Evolutionary conservation across 139 green algal genomes (phyloP).

Genomic region (Tetraselmis striata): DNA sequence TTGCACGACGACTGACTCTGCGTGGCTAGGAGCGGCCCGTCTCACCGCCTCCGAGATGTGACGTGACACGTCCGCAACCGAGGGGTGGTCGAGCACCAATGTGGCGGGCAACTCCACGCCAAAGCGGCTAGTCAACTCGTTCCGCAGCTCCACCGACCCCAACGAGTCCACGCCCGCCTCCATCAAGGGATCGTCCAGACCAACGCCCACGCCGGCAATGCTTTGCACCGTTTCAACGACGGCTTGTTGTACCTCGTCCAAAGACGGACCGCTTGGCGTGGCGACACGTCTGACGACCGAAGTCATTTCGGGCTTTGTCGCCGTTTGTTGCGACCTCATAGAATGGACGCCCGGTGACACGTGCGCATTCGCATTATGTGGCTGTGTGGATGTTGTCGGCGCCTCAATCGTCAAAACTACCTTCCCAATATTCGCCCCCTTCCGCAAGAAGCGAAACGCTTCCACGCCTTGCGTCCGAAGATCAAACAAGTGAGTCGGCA

Average conservation of each 20-base stretch:
- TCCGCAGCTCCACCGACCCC: slow-evolving; percentile 48
- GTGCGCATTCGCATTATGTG: neutral
- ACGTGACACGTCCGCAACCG: slow-evolving; percentile 26
- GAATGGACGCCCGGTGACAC: neutral
- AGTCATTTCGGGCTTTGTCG: neutral
- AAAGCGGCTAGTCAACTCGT: slow-evolving; percentile 22
- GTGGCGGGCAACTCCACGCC: slow-evolving; percentile 53
- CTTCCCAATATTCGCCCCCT: neutral
- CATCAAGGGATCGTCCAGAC: slow-evolving; percentile 56
- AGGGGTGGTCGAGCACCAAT: slow-evolving; percentile 62
- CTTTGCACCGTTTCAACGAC: slow-evolving; percentile 22
- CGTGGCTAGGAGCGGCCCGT: neutral
- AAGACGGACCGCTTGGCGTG: neutral
- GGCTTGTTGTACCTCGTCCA: neutral
- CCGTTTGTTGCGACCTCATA: neutral
- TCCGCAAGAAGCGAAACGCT: neutral
- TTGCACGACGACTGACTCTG: too few species aligned
- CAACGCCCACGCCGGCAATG: slow-evolving; percentile 46
- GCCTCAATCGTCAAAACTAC: neutral
- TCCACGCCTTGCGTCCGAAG: neutral
- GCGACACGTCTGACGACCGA: neutral
- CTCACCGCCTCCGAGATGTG: slow-evolving; percentile 17
- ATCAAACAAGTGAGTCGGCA: neutral
- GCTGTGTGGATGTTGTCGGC: too few species aligned
- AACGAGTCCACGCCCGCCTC: slow-evolving; percentile 70